Percentiles rank a stretch among this genome's conserved stretches.
Evolutionary conservation across 2,329 filamentous ascomycete species (phyloP).

Genomic region (Colletotrichum sp.): DNA sequence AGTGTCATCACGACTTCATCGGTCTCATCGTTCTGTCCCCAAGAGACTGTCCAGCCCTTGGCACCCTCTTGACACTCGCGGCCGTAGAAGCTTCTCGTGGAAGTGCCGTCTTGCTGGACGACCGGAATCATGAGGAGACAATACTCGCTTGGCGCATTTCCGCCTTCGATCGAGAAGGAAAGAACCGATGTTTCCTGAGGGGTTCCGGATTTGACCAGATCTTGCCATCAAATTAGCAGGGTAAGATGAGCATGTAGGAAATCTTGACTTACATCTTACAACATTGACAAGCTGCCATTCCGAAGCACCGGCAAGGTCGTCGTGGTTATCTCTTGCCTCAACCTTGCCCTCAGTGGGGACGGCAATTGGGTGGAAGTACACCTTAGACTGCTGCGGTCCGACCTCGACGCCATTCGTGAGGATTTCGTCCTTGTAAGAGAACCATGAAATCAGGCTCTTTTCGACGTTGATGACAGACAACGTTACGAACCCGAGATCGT

Average conservation of each 20-base stretch:
- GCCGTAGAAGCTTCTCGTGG: conserved; percentile 28
- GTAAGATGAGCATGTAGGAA: too few relatives aligned
- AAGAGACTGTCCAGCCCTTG: conserved; percentile 33
- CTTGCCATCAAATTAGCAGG: neutral
- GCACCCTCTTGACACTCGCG: conserved; percentile 22
- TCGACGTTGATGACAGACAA: neutral
- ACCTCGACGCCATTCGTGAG: neutral
- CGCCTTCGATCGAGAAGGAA: neutral
- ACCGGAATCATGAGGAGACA: conserved; percentile 22
- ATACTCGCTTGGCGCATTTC: neutral
- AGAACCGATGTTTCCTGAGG: neutral
- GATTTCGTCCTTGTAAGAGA: neutral
- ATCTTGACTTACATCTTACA: conserved; percentile 4
- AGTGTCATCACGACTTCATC: conserved; percentile 35
- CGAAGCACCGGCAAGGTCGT: neutral
- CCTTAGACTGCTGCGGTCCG: neutral
- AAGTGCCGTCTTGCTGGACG: conserved; percentile 11
- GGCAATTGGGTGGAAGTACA: neutral
- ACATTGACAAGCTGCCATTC: conserved; percentile 18
- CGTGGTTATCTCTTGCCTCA: neutral
- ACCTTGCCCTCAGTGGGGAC: neutral
- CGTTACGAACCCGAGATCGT: neutral
- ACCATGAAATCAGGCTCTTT: neutral
- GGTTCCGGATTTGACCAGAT: neutral
- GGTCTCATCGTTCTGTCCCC: conserved; percentile 31